These are phyloP conservation scores for Papiliotrema terrestris DNA, from an alignment of 1,284 basidiomycete species.

Conservation along the genomic window DNA sequence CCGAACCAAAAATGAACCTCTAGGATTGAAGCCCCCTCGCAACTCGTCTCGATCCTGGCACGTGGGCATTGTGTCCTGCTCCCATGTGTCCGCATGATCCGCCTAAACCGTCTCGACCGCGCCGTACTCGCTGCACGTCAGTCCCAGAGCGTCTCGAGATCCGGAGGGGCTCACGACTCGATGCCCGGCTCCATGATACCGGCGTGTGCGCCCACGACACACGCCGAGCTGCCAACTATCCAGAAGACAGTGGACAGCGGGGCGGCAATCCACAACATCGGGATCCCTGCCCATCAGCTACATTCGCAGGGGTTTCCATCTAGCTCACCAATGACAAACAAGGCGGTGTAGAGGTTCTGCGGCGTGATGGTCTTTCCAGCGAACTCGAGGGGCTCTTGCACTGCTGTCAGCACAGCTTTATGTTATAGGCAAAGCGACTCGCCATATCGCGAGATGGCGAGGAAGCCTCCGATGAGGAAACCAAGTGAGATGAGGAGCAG, in stretches of 20 bases:
- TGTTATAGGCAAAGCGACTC: constrained; percentile 38
- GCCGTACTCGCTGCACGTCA: constrained; percentile 30
- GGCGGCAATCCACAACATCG: constrained; percentile 47
- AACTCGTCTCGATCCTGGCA: too few relatives aligned
- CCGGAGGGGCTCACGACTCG: constrained; percentile 34
- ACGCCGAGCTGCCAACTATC: constrained; percentile 46
- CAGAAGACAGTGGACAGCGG: constrained; percentile 50
- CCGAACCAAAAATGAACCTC: too few relatives aligned
- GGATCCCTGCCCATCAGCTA: constrained; percentile 32
- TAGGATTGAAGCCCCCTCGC: too few relatives aligned
- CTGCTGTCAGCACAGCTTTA: constrained; percentile 14
- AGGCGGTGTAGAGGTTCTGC: constrained; percentile 62
- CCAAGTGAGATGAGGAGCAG: constrained; percentile 75
- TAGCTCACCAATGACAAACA: constrained; percentile 46
- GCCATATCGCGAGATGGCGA: constrained; percentile 87
- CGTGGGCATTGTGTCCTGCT: too few relatives aligned
- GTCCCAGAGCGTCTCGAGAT: background rate
- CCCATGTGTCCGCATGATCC: too few relatives aligned
- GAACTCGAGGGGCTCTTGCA: constrained; percentile 50
- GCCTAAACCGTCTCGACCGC: constrained; percentile 37
- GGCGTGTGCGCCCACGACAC: constrained; percentile 54
- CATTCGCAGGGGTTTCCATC: constrained; percentile 49
- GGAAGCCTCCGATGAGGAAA: constrained; percentile 89
- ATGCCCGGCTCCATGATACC: constrained; percentile 57
- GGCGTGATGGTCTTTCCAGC: constrained; percentile 53